Evolutionary conservation across 2,329 filamentous ascomycete species (phyloP).

Genomic region (Cryphonectria japonica): DNA sequence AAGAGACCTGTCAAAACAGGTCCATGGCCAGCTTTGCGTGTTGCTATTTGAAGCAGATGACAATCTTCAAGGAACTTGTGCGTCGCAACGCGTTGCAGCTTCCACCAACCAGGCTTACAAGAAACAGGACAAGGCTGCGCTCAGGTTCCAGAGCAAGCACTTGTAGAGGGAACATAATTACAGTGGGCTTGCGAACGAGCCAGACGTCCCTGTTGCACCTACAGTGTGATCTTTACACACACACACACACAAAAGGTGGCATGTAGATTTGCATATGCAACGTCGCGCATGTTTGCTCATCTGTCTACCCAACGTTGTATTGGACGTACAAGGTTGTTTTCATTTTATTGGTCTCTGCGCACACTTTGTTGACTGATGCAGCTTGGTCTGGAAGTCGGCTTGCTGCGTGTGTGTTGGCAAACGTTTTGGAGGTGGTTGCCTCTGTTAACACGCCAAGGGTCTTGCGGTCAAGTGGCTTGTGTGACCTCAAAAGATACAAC

Average conservation of each 20-base stretch:
- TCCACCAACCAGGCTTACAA: neutral
- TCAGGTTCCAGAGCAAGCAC: neutral
- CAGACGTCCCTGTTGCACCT: neutral
- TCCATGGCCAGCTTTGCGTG: neutral
- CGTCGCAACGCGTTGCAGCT: neutral
- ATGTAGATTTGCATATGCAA: conserved; percentile 2
- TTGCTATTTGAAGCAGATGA: neutral
- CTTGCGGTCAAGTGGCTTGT: neutral
- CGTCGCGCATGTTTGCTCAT: conserved; percentile 13
- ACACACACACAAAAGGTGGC: neutral
- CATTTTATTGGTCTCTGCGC: neutral
- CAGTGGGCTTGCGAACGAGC: neutral
- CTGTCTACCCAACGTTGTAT: neutral
- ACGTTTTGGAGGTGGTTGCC: neutral
- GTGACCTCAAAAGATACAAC: neutral
- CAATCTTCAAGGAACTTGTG: neutral
- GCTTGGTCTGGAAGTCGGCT: neutral
- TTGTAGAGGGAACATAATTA: neutral
- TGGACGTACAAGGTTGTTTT: neutral
- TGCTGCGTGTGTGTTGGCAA: neutral
- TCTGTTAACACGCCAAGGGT: neutral
- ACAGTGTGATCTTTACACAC: neutral
- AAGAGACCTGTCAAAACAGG: neutral
- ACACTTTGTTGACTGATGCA: neutral
- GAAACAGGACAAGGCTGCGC: neutral